Conservation (phyloP, 345 rosid species). For the Arabis alpina region DNA sequence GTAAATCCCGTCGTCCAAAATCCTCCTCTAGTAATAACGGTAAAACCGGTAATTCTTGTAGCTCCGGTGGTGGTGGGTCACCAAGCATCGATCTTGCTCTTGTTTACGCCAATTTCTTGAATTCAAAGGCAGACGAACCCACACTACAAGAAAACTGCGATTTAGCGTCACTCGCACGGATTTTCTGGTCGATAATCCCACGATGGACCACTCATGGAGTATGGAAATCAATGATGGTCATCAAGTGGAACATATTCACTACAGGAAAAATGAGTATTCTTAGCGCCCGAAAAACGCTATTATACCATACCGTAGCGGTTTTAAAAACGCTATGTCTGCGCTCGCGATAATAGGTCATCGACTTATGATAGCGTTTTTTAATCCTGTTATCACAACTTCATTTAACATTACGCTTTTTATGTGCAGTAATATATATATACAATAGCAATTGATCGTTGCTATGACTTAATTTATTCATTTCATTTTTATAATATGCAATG, state of each 20-base stretch:
- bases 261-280: too few relatives aligned
- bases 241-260: conserved; percentile 36
- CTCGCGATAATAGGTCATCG: too few relatives aligned
- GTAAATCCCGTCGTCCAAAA: conserved; percentile 43
- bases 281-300: too few relatives aligned
- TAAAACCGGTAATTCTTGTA: conserved; percentile 27
- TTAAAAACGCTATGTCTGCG: too few relatives aligned
- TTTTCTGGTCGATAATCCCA: conserved; percentile 18
- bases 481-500: too few relatives aligned
- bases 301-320: too few relatives aligned
- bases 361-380: too few relatives aligned
- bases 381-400: too few relatives aligned
- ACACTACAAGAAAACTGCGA: conserved; percentile 30
- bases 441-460: too few relatives aligned
- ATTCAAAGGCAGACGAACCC: conserved; percentile 32
- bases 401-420: too few relatives aligned
- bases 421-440: too few relatives aligned
- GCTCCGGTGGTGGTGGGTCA: conserved; percentile 30
- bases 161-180: conserved; percentile 6
- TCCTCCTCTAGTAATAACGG: conserved; percentile 33
- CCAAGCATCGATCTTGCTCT: conserved; percentile 45
- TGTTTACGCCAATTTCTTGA: conserved; percentile 46
- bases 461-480: too few relatives aligned
- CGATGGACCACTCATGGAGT: conserved; percentile 37
- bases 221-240: conserved; percentile 33